Evolutionary conservation across 257 asterid species (phyloP).

Genomic region (Capsicum baccatum): DNA sequence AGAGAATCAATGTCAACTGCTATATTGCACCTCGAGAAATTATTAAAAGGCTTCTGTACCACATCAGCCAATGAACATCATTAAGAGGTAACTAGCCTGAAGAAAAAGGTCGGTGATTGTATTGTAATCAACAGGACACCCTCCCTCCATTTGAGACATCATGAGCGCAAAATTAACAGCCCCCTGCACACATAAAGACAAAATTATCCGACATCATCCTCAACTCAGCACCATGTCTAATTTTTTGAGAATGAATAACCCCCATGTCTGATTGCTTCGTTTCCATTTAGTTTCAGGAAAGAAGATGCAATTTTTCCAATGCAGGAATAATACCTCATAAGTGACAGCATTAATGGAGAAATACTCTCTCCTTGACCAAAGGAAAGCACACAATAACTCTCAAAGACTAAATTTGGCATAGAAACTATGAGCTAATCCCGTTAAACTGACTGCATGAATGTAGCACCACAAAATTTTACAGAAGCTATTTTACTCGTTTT

Average conservation of each 20-base stretch:
- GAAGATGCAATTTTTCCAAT: background rate
- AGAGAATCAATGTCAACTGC: background rate
- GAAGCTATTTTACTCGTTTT: background rate
- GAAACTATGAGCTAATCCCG: background rate
- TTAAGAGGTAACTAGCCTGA: constrained; percentile 58
- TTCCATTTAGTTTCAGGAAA: background rate
- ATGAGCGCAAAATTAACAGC: constrained; percentile 99
- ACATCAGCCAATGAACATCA: background rate
- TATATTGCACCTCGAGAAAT: background rate
- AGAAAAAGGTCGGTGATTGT: constrained; percentile 98
- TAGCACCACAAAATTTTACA: background rate
- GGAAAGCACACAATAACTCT: background rate
- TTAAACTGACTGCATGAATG: background rate
- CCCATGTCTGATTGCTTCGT: background rate
- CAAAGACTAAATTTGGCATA: background rate
- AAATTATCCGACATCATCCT: constrained; percentile 26
- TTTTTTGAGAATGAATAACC: constrained; percentile 3
- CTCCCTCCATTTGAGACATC: constrained; percentile 99
- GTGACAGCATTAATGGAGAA: background rate
- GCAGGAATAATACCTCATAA: background rate
- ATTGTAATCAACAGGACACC: constrained; percentile 97
- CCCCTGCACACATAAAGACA: constrained; percentile 64
- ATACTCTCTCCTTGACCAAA: background rate
- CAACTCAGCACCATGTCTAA: background rate
- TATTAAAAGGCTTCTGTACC: background rate